A percentile compares a stretch with the other conserved stretches of the same genome.
phyloP scores from a whole-genome alignment of 2,329 filamentous ascomycete species.

The Lasiodiplodia hormozganensis region DNA sequence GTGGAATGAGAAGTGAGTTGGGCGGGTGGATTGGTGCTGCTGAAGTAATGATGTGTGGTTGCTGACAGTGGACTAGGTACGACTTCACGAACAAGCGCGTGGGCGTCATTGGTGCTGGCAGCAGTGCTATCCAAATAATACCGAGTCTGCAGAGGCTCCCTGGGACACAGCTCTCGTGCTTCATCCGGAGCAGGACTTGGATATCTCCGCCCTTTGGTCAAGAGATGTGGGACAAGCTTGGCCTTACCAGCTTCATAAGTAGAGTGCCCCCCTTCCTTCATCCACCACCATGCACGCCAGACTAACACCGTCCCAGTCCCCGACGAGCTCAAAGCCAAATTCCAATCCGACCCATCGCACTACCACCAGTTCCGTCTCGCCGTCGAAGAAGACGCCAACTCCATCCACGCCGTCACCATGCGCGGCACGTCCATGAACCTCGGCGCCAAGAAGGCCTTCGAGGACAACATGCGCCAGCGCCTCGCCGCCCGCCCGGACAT shows the following conservation, averaged over 20 bases:
- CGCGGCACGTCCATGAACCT: constrained; percentile 48
- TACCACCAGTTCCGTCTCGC: constrained; percentile 42
- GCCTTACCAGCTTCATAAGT: constrained; percentile 41
- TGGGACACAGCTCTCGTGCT: constrained; percentile 41
- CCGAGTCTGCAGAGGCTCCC: constrained; percentile 46
- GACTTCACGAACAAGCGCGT: constrained; percentile 44
- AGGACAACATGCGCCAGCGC: constrained; percentile 50
- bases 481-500: constrained; percentile 48
- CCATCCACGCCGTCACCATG: constrained; percentile 41
- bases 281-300: neutral
- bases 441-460: constrained; percentile 46
- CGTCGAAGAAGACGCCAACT: constrained; percentile 44
- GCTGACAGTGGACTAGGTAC: constrained; percentile 33
- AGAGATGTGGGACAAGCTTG: constrained; percentile 41
- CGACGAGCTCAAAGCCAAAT: constrained; percentile 36
- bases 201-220: constrained; percentile 44
- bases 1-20: constrained; percentile 43
- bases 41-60: neutral
- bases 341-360: constrained; percentile 39
- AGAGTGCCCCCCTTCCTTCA: neutral
- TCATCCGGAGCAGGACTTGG: constrained; percentile 46
- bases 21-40: neutral
- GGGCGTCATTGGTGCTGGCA: constrained; percentile 44
- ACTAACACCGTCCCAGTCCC: constrained; percentile 32
- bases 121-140: constrained; percentile 51